Evolutionary conservation across 1,284 basidiomycete species (phyloP).

Genomic region (Volvariella surrecta): DNA sequence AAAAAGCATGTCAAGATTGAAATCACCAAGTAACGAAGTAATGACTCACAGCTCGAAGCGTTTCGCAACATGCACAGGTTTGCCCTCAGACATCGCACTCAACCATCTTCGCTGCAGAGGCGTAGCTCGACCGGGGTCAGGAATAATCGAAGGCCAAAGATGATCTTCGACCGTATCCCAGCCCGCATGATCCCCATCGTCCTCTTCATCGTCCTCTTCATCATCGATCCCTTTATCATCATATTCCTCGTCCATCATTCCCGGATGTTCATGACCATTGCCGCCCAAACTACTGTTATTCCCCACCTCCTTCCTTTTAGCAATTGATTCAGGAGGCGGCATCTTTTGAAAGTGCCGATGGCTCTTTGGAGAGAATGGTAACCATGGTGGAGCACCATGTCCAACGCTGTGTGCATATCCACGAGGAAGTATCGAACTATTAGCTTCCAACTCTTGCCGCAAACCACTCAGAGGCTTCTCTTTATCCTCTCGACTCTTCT

Average conservation of each 20-base stretch:
- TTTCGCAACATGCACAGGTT: slow-evolving; percentile 49
- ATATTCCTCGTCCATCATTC: slow-evolving; percentile 24
- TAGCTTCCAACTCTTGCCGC: slow-evolving; percentile 9
- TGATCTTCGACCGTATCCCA: slow-evolving; percentile 48
- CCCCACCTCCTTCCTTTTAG: too few species aligned
- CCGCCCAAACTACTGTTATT: too few species aligned
- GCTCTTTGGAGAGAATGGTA: slow-evolving; percentile 44
- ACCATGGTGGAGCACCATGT: slow-evolving; percentile 19
- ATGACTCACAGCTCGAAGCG: slow-evolving; percentile 62
- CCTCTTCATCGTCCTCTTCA: slow-evolving; percentile 22
- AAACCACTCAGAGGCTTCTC: slow-evolving; percentile 3
- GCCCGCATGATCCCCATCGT: slow-evolving; percentile 31
- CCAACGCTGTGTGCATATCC: slow-evolving; percentile 13
- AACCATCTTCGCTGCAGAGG: slow-evolving; percentile 74
- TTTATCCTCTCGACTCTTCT: slow-evolving; percentile 20
- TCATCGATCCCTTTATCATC: slow-evolving; percentile 13
- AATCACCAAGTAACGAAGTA: neutral
- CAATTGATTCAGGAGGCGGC: slow-evolving; percentile 32
- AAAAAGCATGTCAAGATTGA: slow-evolving; percentile 4
- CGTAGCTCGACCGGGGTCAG: slow-evolving; percentile 76
- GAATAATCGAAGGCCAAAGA: slow-evolving; percentile 59
- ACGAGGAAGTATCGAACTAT: slow-evolving; percentile 10
- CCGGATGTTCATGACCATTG: slow-evolving; percentile 28
- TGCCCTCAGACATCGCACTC: slow-evolving; percentile 74
- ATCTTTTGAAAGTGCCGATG: slow-evolving; percentile 33